Base-by-base conservation (phyloP, 768 basidiomycete genomes). In the Rhizopogon rudus region DNA sequence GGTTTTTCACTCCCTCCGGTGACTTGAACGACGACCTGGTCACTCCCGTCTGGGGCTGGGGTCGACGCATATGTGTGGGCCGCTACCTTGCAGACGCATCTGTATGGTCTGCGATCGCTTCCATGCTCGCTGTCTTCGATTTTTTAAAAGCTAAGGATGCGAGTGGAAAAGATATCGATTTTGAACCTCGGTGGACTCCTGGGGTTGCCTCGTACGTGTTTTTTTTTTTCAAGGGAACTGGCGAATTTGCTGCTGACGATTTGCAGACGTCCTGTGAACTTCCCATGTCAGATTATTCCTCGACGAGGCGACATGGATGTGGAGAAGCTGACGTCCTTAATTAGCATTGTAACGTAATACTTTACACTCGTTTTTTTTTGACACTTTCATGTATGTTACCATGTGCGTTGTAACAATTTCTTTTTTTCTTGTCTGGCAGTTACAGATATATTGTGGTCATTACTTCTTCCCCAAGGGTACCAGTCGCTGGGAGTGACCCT, bases 391-490 rank as follows among this genome's bases (percentile, higher is more conserved):
- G 4, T 25, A 25, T 25, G 25, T 5, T 25, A 25, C 25, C 25
- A 25, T 25, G 25, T 25, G 4, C 4, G 4, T 25, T 25, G 25
- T 25, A 25, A 3, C 1, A 25, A 4, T 3, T 25, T 25, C 3
- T 25, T 25, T 25, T 25, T 25, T 5, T 25, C 25, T 25, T 25
- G 4, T 25, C 20, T 20, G 20, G 20, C 20, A 20, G 25, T 25
- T 5, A 25, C 3, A 25, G 25, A 4, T 25, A 25, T 5, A 25
- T 25, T 25, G 22, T 25, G 22, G 22, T 3, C 3, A 25, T 25
- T 25, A 25, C 25, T 25, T 25, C 25, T 25, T 25, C 25, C 25
- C 25, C 4, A 25, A 25, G 86, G 17, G 88, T 87, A 42, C 84
- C 84, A 13, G 74, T 61, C 1, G 77, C 74, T 13, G 77, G 75